A percentile compares a stretch with the other conserved stretches of the same genome.
phyloP scores from a whole-genome alignment of 2,329 filamentous ascomycete species.

The Phaeoacremonium minimum region DNA sequence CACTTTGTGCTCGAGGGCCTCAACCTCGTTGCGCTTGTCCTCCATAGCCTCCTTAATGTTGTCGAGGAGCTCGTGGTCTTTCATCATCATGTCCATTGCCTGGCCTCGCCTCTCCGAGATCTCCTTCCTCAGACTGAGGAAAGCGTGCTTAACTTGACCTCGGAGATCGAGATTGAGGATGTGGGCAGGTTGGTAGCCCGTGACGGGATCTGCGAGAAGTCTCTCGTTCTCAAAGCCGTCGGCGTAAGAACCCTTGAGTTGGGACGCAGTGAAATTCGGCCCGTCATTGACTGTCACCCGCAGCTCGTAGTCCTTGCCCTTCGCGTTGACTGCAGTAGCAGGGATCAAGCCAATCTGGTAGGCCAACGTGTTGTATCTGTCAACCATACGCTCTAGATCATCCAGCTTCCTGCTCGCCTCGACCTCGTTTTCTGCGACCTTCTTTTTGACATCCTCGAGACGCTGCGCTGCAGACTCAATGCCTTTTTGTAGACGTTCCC shows the following conservation, averaged over 20 bases:
- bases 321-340: slow-evolving; percentile 76
- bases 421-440: slow-evolving; percentile 79
- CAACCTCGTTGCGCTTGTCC: slow-evolving; percentile 89
- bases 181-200: slow-evolving; percentile 85
- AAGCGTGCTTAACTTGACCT: slow-evolving; percentile 73
- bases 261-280: slow-evolving; percentile 69
- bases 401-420: slow-evolving; percentile 84
- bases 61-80: slow-evolving; percentile 88
- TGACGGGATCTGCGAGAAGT: slow-evolving; percentile 74
- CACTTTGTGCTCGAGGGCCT: slow-evolving; percentile 83
- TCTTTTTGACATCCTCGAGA: slow-evolving; percentile 80
- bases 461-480: slow-evolving; percentile 72
- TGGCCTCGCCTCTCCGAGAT: slow-evolving; percentile 83
- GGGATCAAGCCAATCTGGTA: slow-evolving; percentile 94
- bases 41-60: slow-evolving; percentile 96
- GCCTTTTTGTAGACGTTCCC: slow-evolving; percentile 85
- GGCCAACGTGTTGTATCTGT: slow-evolving; percentile 88
- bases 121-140: slow-evolving; percentile 77
- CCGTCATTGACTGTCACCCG: slow-evolving; percentile 74
- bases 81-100: slow-evolving; percentile 86
- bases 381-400: slow-evolving; percentile 84
- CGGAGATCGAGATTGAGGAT: slow-evolving; percentile 86
- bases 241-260: slow-evolving; percentile 38
- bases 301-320: slow-evolving; percentile 81
- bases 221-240: slow-evolving; percentile 59